A percentile compares a stretch with the other conserved stretches of the same genome.
Evolutionary conservation across 2,329 filamentous ascomycete species (phyloP).

Genomic region (Microcyclospora tardicrescens): DNA sequence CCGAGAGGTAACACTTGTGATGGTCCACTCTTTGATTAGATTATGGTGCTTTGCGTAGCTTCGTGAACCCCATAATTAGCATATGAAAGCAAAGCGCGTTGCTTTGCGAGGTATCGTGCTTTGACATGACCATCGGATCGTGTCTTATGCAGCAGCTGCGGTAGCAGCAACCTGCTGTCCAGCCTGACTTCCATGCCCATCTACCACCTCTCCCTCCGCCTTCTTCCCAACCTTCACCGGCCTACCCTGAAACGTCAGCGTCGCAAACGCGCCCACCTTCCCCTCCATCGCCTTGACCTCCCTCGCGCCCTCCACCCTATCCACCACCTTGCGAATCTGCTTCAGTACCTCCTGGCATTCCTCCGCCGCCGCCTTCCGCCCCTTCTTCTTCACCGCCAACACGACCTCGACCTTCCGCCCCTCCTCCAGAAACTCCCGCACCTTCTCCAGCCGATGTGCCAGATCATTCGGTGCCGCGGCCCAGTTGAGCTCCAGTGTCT

Average conservation of each 20-base stretch:
- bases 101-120: too few relatives aligned
- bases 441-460: conserved; percentile 52
- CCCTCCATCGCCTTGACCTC: conserved; percentile 37
- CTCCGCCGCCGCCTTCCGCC: conserved; percentile 44
- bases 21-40: too few relatives aligned
- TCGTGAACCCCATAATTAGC: too few relatives aligned
- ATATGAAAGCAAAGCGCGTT: too few relatives aligned
- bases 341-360: conserved; percentile 49
- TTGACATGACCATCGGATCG: too few relatives aligned
- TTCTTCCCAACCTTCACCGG: conserved; percentile 4
- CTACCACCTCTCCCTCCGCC: neutral
- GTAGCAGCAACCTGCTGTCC: too few relatives aligned
- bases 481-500: conserved; percentile 87
- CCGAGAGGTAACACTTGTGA: too few relatives aligned
- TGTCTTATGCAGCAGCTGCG: too few relatives aligned
- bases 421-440: conserved; percentile 57
- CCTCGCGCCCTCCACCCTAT: conserved; percentile 30
- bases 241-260: conserved; percentile 33
- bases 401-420: conserved; percentile 64
- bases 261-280: conserved; percentile 31
- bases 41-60: too few relatives aligned
- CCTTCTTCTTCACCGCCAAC: conserved; percentile 54
- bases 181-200: too few relatives aligned
- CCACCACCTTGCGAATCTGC: conserved; percentile 34
- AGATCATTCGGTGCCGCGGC: conserved; percentile 67